Conservation (phyloP, 2,329 filamentous ascomycete genomes). For the Xylariaceae sp. region DNA sequence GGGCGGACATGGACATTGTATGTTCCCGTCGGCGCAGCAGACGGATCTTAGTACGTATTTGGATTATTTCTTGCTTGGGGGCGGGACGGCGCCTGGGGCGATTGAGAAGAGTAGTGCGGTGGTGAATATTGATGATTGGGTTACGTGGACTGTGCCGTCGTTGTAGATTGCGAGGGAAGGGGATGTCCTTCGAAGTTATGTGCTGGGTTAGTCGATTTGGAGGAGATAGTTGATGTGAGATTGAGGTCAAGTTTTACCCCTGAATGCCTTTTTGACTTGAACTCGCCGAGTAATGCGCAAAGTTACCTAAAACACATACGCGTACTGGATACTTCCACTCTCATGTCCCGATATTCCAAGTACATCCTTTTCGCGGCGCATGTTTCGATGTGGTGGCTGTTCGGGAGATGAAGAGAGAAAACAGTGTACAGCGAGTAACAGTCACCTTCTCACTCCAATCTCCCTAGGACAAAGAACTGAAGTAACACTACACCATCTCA, state of each 20-base stretch:
- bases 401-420: too few relatives aligned
- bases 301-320: too few relatives aligned
- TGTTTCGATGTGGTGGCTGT: too few relatives aligned
- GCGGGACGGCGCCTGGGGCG: conserved; percentile 31
- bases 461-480: too few relatives aligned
- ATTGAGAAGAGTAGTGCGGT: conserved; percentile 37
- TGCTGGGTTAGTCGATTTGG: neutral
- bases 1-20: conserved; percentile 51
- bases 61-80: conserved; percentile 47
- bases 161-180: conserved; percentile 26
- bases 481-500: too few relatives aligned
- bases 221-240: too few relatives aligned
- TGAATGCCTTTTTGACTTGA: too few relatives aligned
- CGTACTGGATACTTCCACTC: neutral
- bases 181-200: neutral
- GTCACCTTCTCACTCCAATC: too few relatives aligned
- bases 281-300: too few relatives aligned
- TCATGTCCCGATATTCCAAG: neutral
- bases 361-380: too few relatives aligned
- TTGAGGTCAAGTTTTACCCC: too few relatives aligned
- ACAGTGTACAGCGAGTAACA: too few relatives aligned
- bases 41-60: conserved; percentile 50
- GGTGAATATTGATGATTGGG: conserved; percentile 38
- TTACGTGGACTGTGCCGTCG: conserved; percentile 38
- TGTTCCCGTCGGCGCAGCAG: conserved; percentile 49